Evolutionary conservation across 768 basidiomycete genomes (phyloP).

Genomic region (Mycena latifolia): DNA sequence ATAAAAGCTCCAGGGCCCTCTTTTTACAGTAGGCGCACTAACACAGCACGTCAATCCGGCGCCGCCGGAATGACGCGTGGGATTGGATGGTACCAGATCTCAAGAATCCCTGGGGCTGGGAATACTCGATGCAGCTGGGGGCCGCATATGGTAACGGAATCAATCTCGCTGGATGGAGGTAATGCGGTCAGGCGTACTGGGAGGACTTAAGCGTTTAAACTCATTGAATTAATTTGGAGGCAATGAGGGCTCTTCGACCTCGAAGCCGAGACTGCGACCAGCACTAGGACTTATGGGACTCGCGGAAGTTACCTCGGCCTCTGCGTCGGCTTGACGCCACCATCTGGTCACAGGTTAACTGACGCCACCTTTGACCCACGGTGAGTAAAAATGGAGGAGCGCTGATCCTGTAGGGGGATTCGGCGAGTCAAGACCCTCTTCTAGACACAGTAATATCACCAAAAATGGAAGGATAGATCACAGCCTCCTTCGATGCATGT

Average conservation of each 20-base stretch:
- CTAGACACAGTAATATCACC: no score
- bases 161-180: conserved; percentile 17
- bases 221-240: neutral
- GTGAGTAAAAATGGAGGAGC: no score
- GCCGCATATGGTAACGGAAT: conserved; percentile 9
- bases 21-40: conserved; percentile 4
- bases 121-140: no score
- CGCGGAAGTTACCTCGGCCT: neutral
- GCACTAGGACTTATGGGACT: neutral
- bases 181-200: conserved; percentile 1
- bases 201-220: conserved; percentile 11
- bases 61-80: conserved; percentile 23
- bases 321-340: neutral
- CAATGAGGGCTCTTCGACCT: neutral
- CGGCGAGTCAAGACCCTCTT: no score
- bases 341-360: neutral
- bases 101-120: neutral
- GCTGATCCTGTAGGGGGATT: no score
- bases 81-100: conserved; percentile 5
- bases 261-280: neutral
- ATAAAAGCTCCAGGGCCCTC: neutral
- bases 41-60: conserved; percentile 9
- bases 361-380: neutral
- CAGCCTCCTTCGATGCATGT: no score
- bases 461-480: no score